Evolutionary conservation across 2,329 filamentous ascomycete genomes (phyloP).

Genomic region (Claviceps sp.): DNA sequence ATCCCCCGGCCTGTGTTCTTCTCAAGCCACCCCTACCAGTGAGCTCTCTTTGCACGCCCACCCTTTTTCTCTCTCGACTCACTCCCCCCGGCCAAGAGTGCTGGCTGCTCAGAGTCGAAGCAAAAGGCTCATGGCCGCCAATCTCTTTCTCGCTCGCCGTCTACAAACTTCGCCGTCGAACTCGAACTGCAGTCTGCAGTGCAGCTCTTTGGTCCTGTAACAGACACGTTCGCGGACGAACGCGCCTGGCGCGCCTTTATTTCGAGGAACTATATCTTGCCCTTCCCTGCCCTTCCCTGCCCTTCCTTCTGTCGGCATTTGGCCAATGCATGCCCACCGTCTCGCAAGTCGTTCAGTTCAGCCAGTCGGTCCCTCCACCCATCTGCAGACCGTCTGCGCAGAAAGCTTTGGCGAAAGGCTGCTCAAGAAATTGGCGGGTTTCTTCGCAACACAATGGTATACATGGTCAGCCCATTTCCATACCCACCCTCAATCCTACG

Average conservation of each 20-base stretch:
- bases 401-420: not conserved
- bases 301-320: not conserved
- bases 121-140: conserved; percentile 5
- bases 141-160: not conserved
- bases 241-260: not conserved
- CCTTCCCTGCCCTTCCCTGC: not conserved
- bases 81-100: conserved; percentile 1
- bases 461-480: conserved; percentile 19
- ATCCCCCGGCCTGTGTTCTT: conserved; percentile 6
- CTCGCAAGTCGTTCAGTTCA: not conserved
- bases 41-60: not conserved
- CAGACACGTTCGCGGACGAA: not conserved
- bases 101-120: conserved; percentile 5
- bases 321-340: not conserved
- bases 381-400: too few species aligned
- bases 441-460: conserved; percentile 4
- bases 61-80: not conserved
- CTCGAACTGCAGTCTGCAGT: not conserved
- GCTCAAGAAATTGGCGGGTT: not conserved
- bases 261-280: not conserved
- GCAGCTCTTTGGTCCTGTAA: not conserved
- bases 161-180: not conserved
- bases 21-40: conserved; percentile 12
- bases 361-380: too few species aligned
- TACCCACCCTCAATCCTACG: conserved; percentile 21